These are phyloP conservation scores for Corylus americana DNA, from an alignment of 306 rosid species.

Conservation along the genomic window DNA sequence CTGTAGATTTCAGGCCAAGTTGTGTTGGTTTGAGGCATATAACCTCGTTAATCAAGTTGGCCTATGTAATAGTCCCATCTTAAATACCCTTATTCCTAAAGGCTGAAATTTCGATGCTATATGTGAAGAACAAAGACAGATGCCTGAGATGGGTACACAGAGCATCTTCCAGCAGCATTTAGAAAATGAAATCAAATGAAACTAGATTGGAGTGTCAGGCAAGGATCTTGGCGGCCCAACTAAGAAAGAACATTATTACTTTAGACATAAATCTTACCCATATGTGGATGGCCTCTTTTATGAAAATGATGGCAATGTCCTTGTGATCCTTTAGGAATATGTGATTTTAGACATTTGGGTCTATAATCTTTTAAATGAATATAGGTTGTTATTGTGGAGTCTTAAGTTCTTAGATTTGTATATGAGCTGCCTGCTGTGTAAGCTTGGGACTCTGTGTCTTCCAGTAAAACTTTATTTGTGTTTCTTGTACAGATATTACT, in stretches of 20 bases:
- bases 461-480: conserved; percentile 16
- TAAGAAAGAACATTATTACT: neutral
- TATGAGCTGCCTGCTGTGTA: neutral
- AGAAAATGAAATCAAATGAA: neutral
- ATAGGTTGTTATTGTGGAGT: neutral
- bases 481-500: conserved; percentile 60
- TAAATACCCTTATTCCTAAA: neutral
- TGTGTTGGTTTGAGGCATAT: neutral
- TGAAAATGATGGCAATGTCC: no score
- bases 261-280: no score
- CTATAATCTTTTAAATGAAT: neutral
- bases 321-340: neutral
- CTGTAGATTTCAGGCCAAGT: neutral
- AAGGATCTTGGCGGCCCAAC: neutral
- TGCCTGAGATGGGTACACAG: neutral
- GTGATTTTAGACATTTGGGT: neutral
- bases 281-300: no score
- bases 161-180: neutral
- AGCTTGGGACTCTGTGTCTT: neutral
- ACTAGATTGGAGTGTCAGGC: neutral
- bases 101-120: neutral
- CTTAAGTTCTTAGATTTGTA: neutral
- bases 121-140: neutral
- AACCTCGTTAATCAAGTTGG: neutral
- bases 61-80: neutral